Base-by-base conservation (phyloP, 306 rosid species). In the Quercus agrifolia region DNA sequence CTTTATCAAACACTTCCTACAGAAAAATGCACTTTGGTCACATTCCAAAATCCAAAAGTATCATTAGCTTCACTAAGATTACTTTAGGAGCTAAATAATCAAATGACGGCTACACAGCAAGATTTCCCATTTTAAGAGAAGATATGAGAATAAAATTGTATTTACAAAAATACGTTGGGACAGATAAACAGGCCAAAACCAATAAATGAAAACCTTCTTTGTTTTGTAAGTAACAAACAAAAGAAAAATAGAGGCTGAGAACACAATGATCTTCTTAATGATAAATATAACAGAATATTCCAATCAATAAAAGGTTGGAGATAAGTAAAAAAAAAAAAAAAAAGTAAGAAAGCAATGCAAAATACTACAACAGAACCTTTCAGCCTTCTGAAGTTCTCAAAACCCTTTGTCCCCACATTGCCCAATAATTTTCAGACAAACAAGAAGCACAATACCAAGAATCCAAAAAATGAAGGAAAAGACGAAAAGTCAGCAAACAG, bases 1-100 rank as follows among this genome's bases (percentile, higher is more conserved):
- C 97, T 84, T 93, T 95, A 64, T 96, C 98, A 74, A 96, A 96
- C 54, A 96, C 98, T 88, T 96, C 99, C 99, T 96, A 57, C 55
- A 13, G 62, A 72, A 31, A 77, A 71, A 74, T 67, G 35, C 49
- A 66, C 21, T 11, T 67, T 15, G 2, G 74, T 74, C 56, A 74
- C 41, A 44, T 79, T 58, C 41, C 76, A 49, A 18, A 33, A 67
- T 67, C 41, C 59, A 33, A 35, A 68, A 23, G 46, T 9, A 25
- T 18, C 14, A 15, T 10, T 12, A 57, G 35, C 64, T 49, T 59
- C 20, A 4, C 27, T 35, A 81, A 76, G 55, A 20, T 25, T 52
- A 4, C 14, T 62, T 63, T 73, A 20, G 51, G 56, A 75, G 61
- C 64, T 23, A 51, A 4, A 2, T 27, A 2, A n/a, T 12, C 66